Base-by-base conservation (phyloP, 495 filamentous ascomycete species). In the Aspergillus nidulans region DNA sequence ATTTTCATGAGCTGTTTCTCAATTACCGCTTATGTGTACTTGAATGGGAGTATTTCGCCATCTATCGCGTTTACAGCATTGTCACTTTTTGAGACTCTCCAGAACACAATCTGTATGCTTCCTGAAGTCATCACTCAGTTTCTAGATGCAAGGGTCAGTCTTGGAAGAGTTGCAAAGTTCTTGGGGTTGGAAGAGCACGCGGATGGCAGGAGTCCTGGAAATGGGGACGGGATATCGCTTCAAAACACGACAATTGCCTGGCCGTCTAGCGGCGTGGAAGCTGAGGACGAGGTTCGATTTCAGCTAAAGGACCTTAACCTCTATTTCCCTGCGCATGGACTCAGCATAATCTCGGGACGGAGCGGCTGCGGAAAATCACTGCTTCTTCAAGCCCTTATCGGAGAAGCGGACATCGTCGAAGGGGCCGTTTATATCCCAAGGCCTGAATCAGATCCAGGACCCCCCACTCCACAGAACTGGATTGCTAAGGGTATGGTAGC, bases 21-120 rank as follows among this genome's bases (percentile, higher is more conserved):
- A 0, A 69, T 91, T 10, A 74, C 80, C 0, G 73, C 81, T 12
- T 88, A 89, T 61, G 79, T 85, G 4, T 52, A 73, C 9, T 32
- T 86, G 0, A 64, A 85, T 45, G 79, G 80, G 1, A 59, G 68
- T 0, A 70, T 91, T 5, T 72, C 79, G 0, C 78, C 88, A 6
- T 86, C 86, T 0, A 77, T 87, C 21, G 88, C 88, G 6, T 91
- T 91, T 56, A 88, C 88, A 9, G 79, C 85, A 46, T 69, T 91
- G 19, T 77, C 83, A 13, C 70, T 91, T 40, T 88, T 91, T 60
- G 77, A 73, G 38, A 69, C 72, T 6, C 77, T 91, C 26, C 83
- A 89, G 63, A 69, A 77, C 9, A 80, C 79, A 0, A 65, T 91
- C 3, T 76, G 80, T 3, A 69, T 84, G 3, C 67, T 90, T 28